Base-by-base conservation (phyloP, 2,329 filamentous ascomycete genomes). In the Aspergillus flavus region DNA sequence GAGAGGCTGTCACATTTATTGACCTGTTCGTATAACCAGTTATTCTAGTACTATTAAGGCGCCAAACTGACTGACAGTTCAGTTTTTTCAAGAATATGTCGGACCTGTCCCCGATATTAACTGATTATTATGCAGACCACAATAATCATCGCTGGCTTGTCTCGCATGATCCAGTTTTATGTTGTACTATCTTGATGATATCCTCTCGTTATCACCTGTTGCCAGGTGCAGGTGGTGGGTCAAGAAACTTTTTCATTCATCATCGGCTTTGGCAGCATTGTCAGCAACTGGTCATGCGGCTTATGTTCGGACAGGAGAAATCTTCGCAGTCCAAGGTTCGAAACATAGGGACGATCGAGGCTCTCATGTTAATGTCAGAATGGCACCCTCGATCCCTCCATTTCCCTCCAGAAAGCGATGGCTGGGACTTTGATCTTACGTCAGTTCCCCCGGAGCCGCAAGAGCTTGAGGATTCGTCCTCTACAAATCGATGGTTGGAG, bases 301-400 rank as follows among this genome's bases (percentile, higher is more conserved):
- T 86, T 3, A 83, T 84, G 61, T 81, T 85, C 28, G 84, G 84
- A 0, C 83, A 86, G 61, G 84, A 86, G 58, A 85, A 84, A 61
- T 75, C 78, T 1, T 82, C 81, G 3, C 83, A 82, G 57, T 81
- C 82, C 2, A 83, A 83, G 45, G 76, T 78, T 1, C 75, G 84
- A 6, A 83, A 81, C 0, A 78, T 84, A 28, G 84, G 84, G 0
- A 83, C 83, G 0, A 84, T 86, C 4, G 83, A 86, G 65, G 84
- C 83, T 0, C 75, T 87, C 0, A 66, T 86, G 1, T 70, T 86
- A 1, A 79, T 86, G n/a, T 83, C 82, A 0, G 84, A 86, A 69
- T 87, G 85, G 85, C 83, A 86, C 65, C 84, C 85, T 1, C 80
- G 84, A 21, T 82, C 83, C 5, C 73, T 86, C 0, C 83, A 86